Conservation (phyloP, 2,329 filamentous ascomycete species). For the Coleophoma crateriformis region DNA sequence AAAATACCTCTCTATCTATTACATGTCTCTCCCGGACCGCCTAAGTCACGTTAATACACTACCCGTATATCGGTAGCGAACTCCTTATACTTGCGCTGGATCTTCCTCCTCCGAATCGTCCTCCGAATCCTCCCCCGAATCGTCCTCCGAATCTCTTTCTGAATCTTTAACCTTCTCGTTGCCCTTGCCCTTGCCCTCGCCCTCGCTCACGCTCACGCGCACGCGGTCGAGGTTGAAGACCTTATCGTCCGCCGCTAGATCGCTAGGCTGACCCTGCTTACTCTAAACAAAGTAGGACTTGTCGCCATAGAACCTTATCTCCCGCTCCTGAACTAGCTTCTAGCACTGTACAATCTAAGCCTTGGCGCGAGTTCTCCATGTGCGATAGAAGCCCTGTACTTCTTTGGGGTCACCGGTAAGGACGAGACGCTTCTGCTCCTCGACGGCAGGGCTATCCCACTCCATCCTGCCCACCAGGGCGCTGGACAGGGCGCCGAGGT, state of each 20-base stretch:
- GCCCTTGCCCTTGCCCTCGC: no score
- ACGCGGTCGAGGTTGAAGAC: no score
- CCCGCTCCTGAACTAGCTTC: neutral
- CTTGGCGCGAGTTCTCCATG: neutral
- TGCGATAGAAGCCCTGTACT: neutral
- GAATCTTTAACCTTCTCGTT: no score
- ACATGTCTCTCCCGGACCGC: no score
- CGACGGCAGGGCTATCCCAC: neutral
- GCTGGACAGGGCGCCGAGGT: neutral
- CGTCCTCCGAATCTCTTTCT: no score
- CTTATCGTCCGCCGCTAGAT: neutral
- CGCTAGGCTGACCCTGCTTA: neutral
- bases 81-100: no score
- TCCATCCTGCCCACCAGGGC: neutral
- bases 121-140: no score
- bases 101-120: no score
- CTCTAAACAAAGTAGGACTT: neutral
- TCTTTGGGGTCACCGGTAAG: neutral
- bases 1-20: no score
- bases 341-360: neutral
- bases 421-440: neutral
- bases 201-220: no score
- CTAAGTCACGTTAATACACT: no score
- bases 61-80: no score
- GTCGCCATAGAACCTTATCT: neutral